A percentile compares a stretch with the other conserved stretches of the same genome.
Evolutionary conservation across 2,329 filamentous ascomycete species (phyloP).

Genomic region (Neophaeococcomyces mojaviensis): DNA sequence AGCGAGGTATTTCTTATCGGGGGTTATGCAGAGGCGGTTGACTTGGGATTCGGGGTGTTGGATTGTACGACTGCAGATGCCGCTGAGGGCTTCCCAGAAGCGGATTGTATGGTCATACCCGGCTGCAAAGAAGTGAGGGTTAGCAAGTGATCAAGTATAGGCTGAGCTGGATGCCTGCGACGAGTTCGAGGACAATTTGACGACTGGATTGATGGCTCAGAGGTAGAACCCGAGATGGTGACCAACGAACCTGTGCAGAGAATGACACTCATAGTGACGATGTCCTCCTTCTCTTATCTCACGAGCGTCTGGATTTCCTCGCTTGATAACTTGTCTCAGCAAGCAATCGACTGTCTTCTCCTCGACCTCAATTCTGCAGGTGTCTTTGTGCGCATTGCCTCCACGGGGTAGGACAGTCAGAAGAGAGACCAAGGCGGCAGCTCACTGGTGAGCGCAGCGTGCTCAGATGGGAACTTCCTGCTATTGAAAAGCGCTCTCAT

Average conservation of each 20-base stretch:
- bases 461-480: no score
- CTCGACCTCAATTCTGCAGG: no score
- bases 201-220: neutral
- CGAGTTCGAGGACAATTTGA: neutral
- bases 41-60: conserved; percentile 98
- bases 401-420: no score
- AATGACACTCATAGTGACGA: conserved; percentile 53
- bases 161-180: neutral
- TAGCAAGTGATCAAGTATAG: conserved; percentile 19
- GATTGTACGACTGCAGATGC: conserved; percentile 95
- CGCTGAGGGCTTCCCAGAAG: conserved; percentile 97
- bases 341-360: no score
- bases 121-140: conserved; percentile 37
- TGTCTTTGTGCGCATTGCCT: no score
- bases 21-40: conserved; percentile 95
- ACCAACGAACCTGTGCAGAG: conserved; percentile 53
- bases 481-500: no score
- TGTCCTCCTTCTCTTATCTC: neutral
- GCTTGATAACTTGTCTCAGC: no score
- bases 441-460: no score
- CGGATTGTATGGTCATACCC: conserved; percentile 71
- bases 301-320: no score
- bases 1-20: conserved; percentile 91
- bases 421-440: no score
- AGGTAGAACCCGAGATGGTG: neutral